A percentile compares a stretch with the other conserved stretches of the same genome.
These are phyloP conservation scores for Punctularia strigosozonata DNA, from an alignment of 768 basidiomycete genomes.

Conservation along the genomic window DNA sequence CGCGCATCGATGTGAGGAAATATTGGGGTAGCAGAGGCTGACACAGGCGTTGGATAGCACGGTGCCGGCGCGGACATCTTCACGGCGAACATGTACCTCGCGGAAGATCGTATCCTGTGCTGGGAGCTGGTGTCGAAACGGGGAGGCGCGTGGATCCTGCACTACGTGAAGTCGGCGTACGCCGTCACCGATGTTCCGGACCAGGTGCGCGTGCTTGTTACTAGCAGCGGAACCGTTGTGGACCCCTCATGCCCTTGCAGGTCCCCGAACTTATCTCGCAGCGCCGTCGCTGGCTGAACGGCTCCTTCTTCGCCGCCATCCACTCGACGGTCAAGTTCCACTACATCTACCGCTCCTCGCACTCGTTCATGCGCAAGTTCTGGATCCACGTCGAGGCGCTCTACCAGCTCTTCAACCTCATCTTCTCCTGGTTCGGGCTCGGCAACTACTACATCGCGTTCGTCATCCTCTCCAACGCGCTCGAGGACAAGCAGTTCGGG, in stretches of 20 bases:
- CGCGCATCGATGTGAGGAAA: too few relatives aligned
- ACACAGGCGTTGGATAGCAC: constrained; percentile 29
- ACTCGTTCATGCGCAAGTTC: constrained; percentile 71
- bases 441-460: constrained; percentile 92
- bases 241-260: constrained; percentile 16
- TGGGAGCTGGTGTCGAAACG: constrained; percentile 98
- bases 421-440: constrained; percentile 88
- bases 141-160: constrained; percentile 80
- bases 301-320: constrained; percentile 95
- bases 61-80: constrained; percentile 84
- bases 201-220: constrained; percentile 52
- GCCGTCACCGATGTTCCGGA: constrained; percentile 92
- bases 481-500: constrained; percentile 54
- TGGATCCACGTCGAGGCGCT: constrained; percentile 94
- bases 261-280: constrained; percentile 93
- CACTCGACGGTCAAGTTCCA: constrained; percentile 90
- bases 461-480: constrained; percentile 57
- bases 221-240: not conserved
- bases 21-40: too few relatives aligned
- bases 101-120: constrained; percentile 89
- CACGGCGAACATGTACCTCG: constrained; percentile 94
- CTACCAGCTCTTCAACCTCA: constrained; percentile 81
- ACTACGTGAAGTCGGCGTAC: constrained; percentile 93
- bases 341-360: constrained; percentile 88
- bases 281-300: constrained; percentile 92